These are phyloP conservation scores for Trypanosoma lewisi DNA, from an alignment of 208 protist species.

Conservation along the genomic window DNA sequence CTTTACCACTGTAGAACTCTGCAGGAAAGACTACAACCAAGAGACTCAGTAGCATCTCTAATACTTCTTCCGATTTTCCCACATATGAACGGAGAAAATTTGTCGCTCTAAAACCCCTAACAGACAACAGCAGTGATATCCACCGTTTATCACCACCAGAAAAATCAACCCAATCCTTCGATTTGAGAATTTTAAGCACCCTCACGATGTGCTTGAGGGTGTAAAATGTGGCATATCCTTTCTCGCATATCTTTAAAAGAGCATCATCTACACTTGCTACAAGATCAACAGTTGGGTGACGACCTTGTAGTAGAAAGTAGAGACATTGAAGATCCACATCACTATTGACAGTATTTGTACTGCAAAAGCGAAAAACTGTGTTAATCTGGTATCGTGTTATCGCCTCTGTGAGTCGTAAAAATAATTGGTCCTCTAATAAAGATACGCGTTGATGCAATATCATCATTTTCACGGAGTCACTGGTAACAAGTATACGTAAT, in stretches of 20 bases:
- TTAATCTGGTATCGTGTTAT: slow-evolving; percentile 4
- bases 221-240: neutral
- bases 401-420: neutral
- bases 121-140: slow-evolving; percentile 1
- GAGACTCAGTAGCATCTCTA: slow-evolving; percentile 3
- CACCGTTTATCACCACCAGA: slow-evolving; percentile 1
- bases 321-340: slow-evolving; percentile 11
- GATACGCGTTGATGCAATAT: neutral
- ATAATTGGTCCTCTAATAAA: neutral
- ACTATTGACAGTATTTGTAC: neutral
- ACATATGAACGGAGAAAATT: neutral
- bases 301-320: neutral
- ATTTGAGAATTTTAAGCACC: neutral
- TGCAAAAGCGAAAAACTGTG: neutral
- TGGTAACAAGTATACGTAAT: neutral
- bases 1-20: neutral
- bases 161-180: neutral
- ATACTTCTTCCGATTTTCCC: neutral
- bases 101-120: neutral
- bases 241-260: neutral
- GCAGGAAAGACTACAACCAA: slow-evolving; percentile 8
- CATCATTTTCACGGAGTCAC: slow-evolving; percentile 1
- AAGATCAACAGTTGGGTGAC: neutral
- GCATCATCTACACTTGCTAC: neutral
- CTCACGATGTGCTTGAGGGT: slow-evolving; percentile 9